phyloP scores from a whole-genome alignment of 139 green algal genomes.

The Tetraselmis striata region DNA sequence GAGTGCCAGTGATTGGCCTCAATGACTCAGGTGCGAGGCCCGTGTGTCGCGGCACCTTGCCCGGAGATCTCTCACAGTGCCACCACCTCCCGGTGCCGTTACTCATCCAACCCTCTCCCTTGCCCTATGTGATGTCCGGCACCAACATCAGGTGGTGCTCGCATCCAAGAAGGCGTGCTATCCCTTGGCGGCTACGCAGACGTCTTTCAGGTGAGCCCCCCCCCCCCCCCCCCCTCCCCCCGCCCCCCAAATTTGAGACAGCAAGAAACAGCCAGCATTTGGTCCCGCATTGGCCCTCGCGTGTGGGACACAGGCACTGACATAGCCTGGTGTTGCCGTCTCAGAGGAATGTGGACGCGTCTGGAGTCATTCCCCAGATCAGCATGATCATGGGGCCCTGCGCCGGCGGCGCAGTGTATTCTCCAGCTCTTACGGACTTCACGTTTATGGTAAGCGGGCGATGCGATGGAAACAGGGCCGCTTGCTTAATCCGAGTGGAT shows the following conservation, averaged over 20 bases:
- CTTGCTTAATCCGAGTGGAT: neutral
- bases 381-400: slow-evolving; percentile 64
- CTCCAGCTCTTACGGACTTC: slow-evolving; percentile 67
- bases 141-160: no score
- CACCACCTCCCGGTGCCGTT: no score
- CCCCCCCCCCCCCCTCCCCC: no score
- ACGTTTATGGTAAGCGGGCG: slow-evolving; percentile 60
- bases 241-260: no score
- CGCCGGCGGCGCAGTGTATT: slow-evolving; percentile 64
- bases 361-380: slow-evolving; percentile 62
- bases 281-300: no score
- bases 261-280: no score
- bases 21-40: slow-evolving; percentile 68
- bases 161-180: slow-evolving; percentile 64
- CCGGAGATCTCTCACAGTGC: no score
- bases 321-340: neutral
- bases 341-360: slow-evolving; percentile 59
- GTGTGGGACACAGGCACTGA: no score
- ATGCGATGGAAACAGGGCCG: no score
- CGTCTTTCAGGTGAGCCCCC: slow-evolving; percentile 22
- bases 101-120: no score
- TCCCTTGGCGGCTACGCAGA: slow-evolving; percentile 56
- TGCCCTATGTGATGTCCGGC: no score
- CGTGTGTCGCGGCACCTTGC: no score
- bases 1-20: slow-evolving; percentile 48